These are phyloP conservation scores for Metarhizium robertsii DNA, from an alignment of 2,329 filamentous ascomycete genomes.

Conservation along the genomic window DNA sequence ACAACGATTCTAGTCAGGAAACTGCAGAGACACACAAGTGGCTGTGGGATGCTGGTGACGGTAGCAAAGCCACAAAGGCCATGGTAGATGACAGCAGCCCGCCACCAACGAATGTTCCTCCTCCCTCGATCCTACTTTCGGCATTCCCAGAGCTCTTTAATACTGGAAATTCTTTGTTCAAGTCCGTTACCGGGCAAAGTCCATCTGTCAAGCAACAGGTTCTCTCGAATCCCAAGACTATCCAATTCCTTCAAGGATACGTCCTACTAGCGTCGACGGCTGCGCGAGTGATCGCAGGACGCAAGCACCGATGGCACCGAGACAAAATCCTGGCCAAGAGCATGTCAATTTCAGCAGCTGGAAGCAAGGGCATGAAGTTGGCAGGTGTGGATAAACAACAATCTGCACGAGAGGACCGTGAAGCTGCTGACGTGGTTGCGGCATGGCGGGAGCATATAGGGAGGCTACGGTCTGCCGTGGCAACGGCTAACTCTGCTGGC, in stretches of 20 bases:
- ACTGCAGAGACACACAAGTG: conserved; percentile 25
- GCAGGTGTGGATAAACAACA: conserved; percentile 77
- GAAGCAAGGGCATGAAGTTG: conserved; percentile 83
- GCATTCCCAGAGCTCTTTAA: conserved; percentile 64
- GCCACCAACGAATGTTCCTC: conserved; percentile 80
- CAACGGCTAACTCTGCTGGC: conserved; percentile 53
- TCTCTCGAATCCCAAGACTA: conserved; percentile 51
- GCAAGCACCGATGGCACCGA: conserved; percentile 82
- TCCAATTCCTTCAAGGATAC: conserved; percentile 56
- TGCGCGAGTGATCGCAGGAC: conserved; percentile 74
- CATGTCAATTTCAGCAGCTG: conserved; percentile 76
- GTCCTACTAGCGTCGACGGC: conserved; percentile 56
- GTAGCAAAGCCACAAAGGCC: conserved; percentile 14
- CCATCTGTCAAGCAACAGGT: conserved; percentile 52
- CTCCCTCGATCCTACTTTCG: conserved; percentile 73
- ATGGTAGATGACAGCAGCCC: conserved; percentile 24
- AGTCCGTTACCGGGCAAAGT: conserved; percentile 50
- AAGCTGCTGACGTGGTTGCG: conserved; percentile 66
- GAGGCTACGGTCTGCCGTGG: conserved; percentile 62
- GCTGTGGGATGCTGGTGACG: conserved; percentile 40
- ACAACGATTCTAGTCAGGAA: conserved; percentile 11
- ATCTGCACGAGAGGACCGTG: conserved; percentile 72
- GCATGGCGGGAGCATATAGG: conserved; percentile 71
- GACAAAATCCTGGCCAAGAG: conserved; percentile 76
- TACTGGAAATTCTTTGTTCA: conserved; percentile 57